phyloP scores from a whole-genome alignment of 176 grass and related monocot species.

The Aegilops umbellulata region DNA sequence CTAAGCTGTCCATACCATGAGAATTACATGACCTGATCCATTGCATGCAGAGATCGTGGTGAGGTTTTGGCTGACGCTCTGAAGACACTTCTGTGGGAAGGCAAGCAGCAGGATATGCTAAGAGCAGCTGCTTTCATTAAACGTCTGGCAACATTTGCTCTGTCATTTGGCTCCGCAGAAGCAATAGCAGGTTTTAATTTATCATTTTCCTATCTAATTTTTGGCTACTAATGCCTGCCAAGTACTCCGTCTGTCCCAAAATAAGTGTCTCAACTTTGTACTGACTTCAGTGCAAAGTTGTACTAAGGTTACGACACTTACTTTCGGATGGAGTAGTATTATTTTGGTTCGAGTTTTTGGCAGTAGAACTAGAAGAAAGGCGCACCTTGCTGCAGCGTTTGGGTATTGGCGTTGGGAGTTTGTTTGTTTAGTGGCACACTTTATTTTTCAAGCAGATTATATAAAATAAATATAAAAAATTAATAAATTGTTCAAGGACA shows the following conservation, averaged over 20 bases:
- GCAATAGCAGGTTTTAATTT: constrained; percentile 59
- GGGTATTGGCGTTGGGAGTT: background rate
- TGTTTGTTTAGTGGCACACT: background rate
- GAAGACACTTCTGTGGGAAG: constrained; percentile 91
- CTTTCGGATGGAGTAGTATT: no score
- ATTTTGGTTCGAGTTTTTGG: no score
- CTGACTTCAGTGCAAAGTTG: no score
- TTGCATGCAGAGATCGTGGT: constrained; percentile 66
- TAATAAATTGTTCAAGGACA: no score
- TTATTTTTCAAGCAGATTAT: background rate
- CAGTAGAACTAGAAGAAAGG: no score
- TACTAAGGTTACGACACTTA: no score
- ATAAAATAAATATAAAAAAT: background rate
- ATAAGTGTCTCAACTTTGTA: no score
- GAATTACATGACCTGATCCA: background rate
- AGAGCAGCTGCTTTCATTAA: constrained; percentile 93
- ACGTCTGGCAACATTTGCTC: constrained; percentile 79
- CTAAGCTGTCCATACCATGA: constrained; percentile 4
- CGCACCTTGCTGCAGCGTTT: background rate
- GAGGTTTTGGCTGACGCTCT: constrained; percentile 90
- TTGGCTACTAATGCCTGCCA: background rate
- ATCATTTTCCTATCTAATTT: background rate
- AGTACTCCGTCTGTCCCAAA: background rate
- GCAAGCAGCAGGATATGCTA: constrained; percentile 86
- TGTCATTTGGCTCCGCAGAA: constrained; percentile 88